Conservation (phyloP, 2,329 filamentous ascomycete genomes). For the Beauveria sp. region DNA sequence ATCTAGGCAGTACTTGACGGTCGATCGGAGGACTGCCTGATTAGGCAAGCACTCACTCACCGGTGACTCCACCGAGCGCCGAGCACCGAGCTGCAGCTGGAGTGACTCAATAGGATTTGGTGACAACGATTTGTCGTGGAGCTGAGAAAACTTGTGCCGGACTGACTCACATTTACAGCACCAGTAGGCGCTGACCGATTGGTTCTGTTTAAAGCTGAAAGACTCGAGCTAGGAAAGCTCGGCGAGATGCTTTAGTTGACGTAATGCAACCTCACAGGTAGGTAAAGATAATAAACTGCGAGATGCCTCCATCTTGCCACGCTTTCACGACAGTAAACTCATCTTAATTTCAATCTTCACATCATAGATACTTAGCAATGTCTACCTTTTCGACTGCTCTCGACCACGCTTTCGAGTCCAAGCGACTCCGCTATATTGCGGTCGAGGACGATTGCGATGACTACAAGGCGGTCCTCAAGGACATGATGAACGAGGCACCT, state of each 20-base stretch:
- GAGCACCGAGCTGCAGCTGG: neutral
- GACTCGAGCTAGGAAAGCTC: too few relatives aligned
- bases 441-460: slow-evolving; percentile 14
- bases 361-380: neutral
- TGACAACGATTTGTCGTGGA: neutral
- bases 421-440: slow-evolving; percentile 15
- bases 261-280: too few relatives aligned
- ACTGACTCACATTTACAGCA: neutral
- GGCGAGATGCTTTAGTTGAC: neutral
- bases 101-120: neutral
- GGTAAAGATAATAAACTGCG: neutral
- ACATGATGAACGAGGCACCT: slow-evolving; percentile 13
- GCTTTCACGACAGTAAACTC: neutral
- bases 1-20: too few relatives aligned
- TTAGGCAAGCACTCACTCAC: neutral
- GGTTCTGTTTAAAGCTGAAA: neutral
- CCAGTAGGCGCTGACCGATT: neutral
- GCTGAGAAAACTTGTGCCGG: neutral
- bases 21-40: neutral
- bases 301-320: neutral
- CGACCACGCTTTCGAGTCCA: slow-evolving; percentile 14
- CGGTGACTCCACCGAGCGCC: neutral
- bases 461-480: slow-evolving; percentile 13
- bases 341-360: neutral
- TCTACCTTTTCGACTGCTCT: slow-evolving; percentile 5